A percentile compares a stretch with the other conserved stretches of the same genome.
These are phyloP conservation scores for Novymonas esmeraldas DNA, from an alignment of 208 protist genomes.

Conservation along the genomic window DNA sequence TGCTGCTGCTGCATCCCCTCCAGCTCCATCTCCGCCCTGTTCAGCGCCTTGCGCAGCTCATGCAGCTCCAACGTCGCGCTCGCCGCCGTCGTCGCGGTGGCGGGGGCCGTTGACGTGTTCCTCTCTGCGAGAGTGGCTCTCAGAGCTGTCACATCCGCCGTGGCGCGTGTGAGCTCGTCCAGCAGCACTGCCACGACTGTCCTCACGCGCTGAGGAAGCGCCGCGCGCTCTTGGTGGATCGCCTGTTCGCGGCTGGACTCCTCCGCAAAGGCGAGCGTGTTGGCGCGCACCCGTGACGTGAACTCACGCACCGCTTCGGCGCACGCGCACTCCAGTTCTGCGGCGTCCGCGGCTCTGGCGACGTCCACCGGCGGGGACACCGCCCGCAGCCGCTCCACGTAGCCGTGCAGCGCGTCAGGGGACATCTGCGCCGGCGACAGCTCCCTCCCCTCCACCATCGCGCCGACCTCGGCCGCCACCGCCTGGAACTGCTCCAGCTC, in stretches of 20 bases:
- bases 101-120: not conserved
- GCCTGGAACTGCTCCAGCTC: conserved; percentile 44
- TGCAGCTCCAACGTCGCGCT: conserved; percentile 4
- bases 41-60: conserved; percentile 18
- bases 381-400: conserved; percentile 17
- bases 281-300: conserved; percentile 2
- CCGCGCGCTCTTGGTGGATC: conserved; percentile 7
- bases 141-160: conserved; percentile 14
- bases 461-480: conserved; percentile 13
- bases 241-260: conserved; percentile 20
- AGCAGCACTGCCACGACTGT: conserved; percentile 17
- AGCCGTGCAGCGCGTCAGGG: conserved; percentile 19
- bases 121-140: not conserved
- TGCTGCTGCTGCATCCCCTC: conserved; percentile 35
- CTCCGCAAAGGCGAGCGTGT: not conserved
- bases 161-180: conserved; percentile 13
- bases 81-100: not conserved
- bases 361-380: not conserved
- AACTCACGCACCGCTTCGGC: conserved; percentile 4
- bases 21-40: conserved; percentile 28
- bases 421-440: conserved; percentile 13
- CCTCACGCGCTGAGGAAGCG: conserved; percentile 16
- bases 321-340: conserved; percentile 12
- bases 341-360: not conserved
- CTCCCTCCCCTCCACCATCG: conserved; percentile 24